Conservation (phyloP, 768 basidiomycete genomes). For the Auriscalpium orientale region DNA sequence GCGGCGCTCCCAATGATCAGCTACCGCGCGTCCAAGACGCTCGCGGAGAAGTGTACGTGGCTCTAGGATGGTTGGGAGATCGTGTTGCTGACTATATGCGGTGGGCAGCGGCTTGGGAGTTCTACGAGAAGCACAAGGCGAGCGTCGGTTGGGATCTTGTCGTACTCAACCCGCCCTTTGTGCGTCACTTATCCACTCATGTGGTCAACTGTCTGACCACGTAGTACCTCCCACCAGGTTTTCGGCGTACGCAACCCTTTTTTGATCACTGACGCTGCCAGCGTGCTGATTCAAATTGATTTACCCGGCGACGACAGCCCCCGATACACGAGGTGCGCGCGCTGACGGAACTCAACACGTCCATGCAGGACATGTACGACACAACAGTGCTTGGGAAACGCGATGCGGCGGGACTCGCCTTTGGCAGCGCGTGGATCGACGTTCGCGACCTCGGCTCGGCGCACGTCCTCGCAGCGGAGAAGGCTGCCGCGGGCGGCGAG, state of each 20-base stretch:
- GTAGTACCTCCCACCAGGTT: neutral
- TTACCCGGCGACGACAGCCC: neutral
- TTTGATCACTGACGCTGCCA: neutral
- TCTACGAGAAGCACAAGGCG: conserved; percentile 18
- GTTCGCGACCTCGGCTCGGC: neutral
- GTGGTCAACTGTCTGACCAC: no score
- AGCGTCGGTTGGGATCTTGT: conserved; percentile 26
- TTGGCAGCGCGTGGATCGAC: neutral
- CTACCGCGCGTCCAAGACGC: conserved; percentile 56
- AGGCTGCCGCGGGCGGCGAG: neutral
- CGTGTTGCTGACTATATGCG: conserved; percentile 8
- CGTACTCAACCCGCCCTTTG: conserved; percentile 27
- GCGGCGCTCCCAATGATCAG: conserved; percentile 31
- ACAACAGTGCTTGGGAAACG: neutral
- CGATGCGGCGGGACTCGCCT: neutral
- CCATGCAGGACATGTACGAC: neutral
- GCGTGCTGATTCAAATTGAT: no score
- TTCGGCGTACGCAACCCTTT: neutral
- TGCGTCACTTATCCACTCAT: conserved; percentile 11
- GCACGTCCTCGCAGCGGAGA: neutral
- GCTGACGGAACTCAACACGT: neutral
- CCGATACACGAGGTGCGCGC: neutral
- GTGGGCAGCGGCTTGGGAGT: conserved; percentile 27
- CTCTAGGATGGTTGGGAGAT: neutral
- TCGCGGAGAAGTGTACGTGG: conserved; percentile 49